phyloP scores from a whole-genome alignment of 208 protist genomes.

The Trypanosoma scelopori region DNA sequence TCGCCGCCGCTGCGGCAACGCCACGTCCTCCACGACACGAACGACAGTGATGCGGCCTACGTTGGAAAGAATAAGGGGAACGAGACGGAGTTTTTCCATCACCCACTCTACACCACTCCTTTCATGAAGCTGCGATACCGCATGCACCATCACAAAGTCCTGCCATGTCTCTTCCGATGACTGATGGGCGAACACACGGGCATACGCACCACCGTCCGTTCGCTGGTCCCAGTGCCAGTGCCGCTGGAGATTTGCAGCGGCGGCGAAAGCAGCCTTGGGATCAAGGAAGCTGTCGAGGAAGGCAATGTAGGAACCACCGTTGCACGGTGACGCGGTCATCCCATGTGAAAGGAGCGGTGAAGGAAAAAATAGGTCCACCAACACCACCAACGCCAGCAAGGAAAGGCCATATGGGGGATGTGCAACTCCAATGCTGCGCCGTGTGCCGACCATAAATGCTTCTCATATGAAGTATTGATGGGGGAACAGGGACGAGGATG shows the following conservation, averaged over 20 bases:
- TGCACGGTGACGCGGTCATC: neutral
- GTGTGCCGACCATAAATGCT: no score
- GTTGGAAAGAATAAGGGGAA: conserved; percentile 2
- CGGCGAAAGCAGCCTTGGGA: neutral
- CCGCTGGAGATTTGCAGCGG: neutral
- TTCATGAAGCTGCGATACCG: neutral
- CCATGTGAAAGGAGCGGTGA: neutral
- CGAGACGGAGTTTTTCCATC: neutral
- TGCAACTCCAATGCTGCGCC: no score
- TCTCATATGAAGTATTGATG: no score
- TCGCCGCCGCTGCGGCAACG: neutral
- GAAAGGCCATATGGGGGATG: no score
- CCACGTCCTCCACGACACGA: conserved; percentile 5
- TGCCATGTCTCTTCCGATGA: conserved; percentile 7
- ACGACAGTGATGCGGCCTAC: conserved; percentile 18
- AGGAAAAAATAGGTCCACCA: neutral
- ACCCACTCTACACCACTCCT: neutral
- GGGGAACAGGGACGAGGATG: no score
- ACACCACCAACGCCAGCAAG: neutral
- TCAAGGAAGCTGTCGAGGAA: conserved; percentile 13
- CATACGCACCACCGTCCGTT: neutral
- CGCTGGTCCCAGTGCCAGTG: neutral
- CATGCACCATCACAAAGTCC: conserved; percentile 20
- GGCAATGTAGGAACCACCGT: conserved; percentile 15
- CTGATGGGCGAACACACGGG: neutral